Evolutionary conservation across 2,329 filamentous ascomycete genomes (phyloP), one percentile per base, ranked within the genome.

Genomic region (Pochonia chlamydosporia): DNA sequence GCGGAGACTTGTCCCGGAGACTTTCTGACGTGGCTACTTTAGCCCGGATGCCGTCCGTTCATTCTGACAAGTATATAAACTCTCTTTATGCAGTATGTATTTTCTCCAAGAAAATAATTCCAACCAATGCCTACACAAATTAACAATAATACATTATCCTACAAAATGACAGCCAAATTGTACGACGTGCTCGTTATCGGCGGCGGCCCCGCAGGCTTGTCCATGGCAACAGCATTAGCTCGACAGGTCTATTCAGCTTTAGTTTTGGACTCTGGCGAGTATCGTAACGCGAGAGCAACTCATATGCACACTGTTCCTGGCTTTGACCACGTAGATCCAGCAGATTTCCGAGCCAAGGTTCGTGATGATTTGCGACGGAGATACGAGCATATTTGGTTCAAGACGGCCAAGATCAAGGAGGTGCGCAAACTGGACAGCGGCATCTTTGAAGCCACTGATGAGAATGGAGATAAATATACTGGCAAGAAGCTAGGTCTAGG

Each of bases 401-500:
- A 59, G 37, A 53, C 59, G 16, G 56, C 55, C 3, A 57, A 47
- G 1, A 41, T 69, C 24, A 28, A 48, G 24, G 53, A 48, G n/a
- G 59, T 66, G 5, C 54, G 56, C 1, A 65, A 60, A 49, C 49
- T 55, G 8, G 58, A 61, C 0, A 45, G 51, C 0, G 65, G 60
- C 3, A 31, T 51, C 3, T 73, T 74, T 39, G 57, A 61, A 36
- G 63, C 63, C 0, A 52, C 60, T 0, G 78, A 80, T 49, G 63
- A 57, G 1, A 30, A 62, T 0, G 76, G 74, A 0, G 55, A 59
- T 3, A 56, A 54, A 1, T 82, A 72, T 54, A 52, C 59, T 8
- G 78, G 78, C 0, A 66, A 66, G 40, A 82, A 78, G 50, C 45
- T 85, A 1, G 71, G 79, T 1, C 60, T 85, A 0, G 79, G 76